Percentiles rank a stretch among this genome's conserved stretches.
phyloP scores from a whole-genome alignment of 345 rosid genomes.

The Litchi chinensis region DNA sequence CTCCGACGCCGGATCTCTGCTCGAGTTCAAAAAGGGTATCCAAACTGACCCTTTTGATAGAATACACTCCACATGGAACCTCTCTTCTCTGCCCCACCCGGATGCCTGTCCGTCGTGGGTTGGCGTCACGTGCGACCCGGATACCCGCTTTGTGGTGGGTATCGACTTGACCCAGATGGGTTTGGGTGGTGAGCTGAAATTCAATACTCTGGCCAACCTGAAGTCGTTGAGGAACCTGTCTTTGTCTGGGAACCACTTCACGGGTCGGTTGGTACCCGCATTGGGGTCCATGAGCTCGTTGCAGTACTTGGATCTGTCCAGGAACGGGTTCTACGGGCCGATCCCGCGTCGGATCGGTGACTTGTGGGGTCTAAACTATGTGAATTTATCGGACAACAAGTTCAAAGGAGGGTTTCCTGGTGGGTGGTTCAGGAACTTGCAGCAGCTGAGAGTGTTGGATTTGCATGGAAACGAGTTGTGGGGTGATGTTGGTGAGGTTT shows the following conservation, averaged over 20 bases:
- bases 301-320: conserved; percentile 80
- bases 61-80: conserved; percentile 49
- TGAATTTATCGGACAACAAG: conserved; percentile 68
- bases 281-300: conserved; percentile 67
- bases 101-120: conserved; percentile 62
- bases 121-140: conserved; percentile 68
- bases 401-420: conserved; percentile 75
- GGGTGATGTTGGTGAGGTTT: conserved; percentile 62
- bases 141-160: conserved; percentile 48
- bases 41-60: conserved; percentile 43
- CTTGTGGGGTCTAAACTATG: conserved; percentile 62
- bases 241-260: conserved; percentile 72
- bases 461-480: conserved; percentile 55
- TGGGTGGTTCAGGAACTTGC: conserved; percentile 65
- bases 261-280: conserved; percentile 84
- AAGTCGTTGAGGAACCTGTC: conserved; percentile 63
- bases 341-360: conserved; percentile 83
- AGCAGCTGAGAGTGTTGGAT: conserved; percentile 76
- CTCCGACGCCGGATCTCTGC: conserved; percentile 61
- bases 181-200: conserved; percentile 79
- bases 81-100: conserved; percentile 34
- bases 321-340: conserved; percentile 75
- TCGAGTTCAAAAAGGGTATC: conserved; percentile 93
- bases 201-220: conserved; percentile 58
- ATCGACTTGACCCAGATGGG: conserved; percentile 59